phyloP scores from a whole-genome alignment of 805 yeast genomes.

The Ogataea pini region DNA sequence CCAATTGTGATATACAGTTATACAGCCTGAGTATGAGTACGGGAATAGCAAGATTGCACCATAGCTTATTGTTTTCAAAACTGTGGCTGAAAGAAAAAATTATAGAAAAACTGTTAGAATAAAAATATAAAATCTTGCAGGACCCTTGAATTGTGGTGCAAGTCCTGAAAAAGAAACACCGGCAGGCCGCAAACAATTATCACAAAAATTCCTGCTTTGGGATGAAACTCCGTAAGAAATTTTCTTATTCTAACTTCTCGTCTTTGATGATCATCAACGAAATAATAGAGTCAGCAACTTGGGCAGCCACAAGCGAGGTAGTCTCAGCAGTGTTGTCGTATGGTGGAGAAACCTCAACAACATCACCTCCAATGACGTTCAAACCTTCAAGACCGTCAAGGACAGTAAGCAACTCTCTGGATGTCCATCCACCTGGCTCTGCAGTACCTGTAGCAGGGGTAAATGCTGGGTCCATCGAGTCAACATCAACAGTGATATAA shows the following conservation, averaged over 20 bases:
- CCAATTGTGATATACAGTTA: too few species aligned
- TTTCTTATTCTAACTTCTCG: neutral
- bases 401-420: slow-evolving; percentile 49
- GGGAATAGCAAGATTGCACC: neutral
- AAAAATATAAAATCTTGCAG: neutral
- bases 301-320: slow-evolving; percentile 66
- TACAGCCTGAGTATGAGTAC: too few species aligned
- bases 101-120: neutral
- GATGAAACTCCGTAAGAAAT: neutral
- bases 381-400: slow-evolving; percentile 60
- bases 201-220: neutral
- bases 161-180: neutral
- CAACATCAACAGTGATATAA: slow-evolving; percentile 52
- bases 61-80: neutral
- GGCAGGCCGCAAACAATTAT: neutral
- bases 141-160: slow-evolving; percentile 4
- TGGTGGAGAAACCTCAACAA: slow-evolving; percentile 70
- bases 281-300: slow-evolving; percentile 53
- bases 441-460: slow-evolving; percentile 76
- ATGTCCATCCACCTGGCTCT: slow-evolving; percentile 73
- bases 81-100: slow-evolving; percentile 1
- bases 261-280: slow-evolving; percentile 44
- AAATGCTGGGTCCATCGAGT: slow-evolving; percentile 71
- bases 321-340: slow-evolving; percentile 59
- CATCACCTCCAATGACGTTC: slow-evolving; percentile 69